Percentiles rank a stretch among this genome's conserved stretches.
These are phyloP conservation scores for Apiospora arundinis DNA, from an alignment of 2,329 filamentous ascomycete genomes.

Conservation along the genomic window DNA sequence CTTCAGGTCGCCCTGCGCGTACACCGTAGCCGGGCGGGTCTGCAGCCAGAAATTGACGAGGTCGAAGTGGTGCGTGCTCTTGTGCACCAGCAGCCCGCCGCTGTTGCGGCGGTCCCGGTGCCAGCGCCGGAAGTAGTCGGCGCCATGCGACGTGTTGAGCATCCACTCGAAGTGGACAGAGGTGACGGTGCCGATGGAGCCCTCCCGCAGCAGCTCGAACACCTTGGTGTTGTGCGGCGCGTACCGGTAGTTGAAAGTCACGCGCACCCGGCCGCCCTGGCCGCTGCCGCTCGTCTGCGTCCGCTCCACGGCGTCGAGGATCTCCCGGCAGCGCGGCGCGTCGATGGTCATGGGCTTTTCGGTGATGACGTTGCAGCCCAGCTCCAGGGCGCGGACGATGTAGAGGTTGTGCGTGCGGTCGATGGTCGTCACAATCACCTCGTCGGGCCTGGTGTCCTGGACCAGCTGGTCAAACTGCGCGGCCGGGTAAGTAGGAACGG, in stretches of 20 bases:
- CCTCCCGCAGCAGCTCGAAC: slow-evolving; percentile 57
- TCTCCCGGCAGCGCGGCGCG: slow-evolving; percentile 57
- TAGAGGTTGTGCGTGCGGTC: slow-evolving; percentile 67
- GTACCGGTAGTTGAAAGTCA: slow-evolving; percentile 70
- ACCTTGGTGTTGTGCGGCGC: slow-evolving; percentile 70
- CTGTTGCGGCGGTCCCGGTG: slow-evolving; percentile 66
- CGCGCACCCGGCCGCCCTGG: slow-evolving; percentile 49
- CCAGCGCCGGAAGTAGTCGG: slow-evolving; percentile 69
- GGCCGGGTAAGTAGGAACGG: slow-evolving; percentile 61
- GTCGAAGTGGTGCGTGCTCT: slow-evolving; percentile 69
- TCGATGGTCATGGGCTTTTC: slow-evolving; percentile 72
- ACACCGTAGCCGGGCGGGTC: slow-evolving; percentile 60
- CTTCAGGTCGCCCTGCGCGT: slow-evolving; percentile 62
- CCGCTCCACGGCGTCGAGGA: slow-evolving; percentile 59
- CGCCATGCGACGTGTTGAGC: slow-evolving; percentile 66
- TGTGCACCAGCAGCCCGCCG: slow-evolving; percentile 66
- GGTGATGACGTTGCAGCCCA: slow-evolving; percentile 66
- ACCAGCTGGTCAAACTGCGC: slow-evolving; percentile 65
- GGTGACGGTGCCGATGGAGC: slow-evolving; percentile 62
- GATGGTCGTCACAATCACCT: slow-evolving; percentile 68
- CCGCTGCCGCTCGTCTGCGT: slow-evolving; percentile 42
- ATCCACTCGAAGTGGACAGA: slow-evolving; percentile 70
- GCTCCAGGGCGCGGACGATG: slow-evolving; percentile 63
- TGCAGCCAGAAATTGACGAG: slow-evolving; percentile 68
- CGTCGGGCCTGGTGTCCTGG: slow-evolving; percentile 60